Evolutionary conservation across 805 yeast genomes (phyloP), one percentile per base, ranked within the genome.

Genomic region (Saccharomycopsis guyanensis): DNA sequence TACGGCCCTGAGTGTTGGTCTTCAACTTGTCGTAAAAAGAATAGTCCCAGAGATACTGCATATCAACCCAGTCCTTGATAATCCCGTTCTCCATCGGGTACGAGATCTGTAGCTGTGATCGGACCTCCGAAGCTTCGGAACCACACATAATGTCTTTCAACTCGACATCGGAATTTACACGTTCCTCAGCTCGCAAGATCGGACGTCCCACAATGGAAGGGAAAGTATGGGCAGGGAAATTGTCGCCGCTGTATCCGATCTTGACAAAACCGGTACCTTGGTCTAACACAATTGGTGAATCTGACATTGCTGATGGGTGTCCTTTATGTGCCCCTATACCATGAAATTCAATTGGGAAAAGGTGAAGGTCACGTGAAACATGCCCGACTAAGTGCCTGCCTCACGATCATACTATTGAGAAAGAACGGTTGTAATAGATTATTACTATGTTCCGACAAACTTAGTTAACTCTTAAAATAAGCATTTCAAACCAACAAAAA

Each of bases 81-180:
- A 93, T 86, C 59, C 98, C 98, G 63, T 93, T 93, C 66, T 93
- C 98, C 97, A 93, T 89, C 10, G 98, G 98, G 60, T 93, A 93
- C n/a, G 89, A 80, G 47, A 93, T 78, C 66, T 93, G 96, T 50
- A 93, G 73, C 55, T 89, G 77, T 2, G 96, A 82, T 58, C 98
- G 78, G 31, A 86, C 95, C 23, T 84, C 84, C 54, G 86, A 77
- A 41, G 98, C 98, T 61, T 93, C 97, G 55, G 81, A 83, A 54
- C 98, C 98, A 59, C 96, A 89, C 98, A 93, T 93, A 57, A 93
- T 86, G 62, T 93, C 98, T 61, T 84, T 86, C 60, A 93, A 82
- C 58, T 86, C 93, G 35, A 81, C 72, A 52, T 76, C 73, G 5
- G 47, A 40, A 31, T 81, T 83, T 37, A 80, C 72, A 56, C 94